Base-by-base conservation (phyloP, 352 stramenopile species). In the Globisporangium lucens region DNA sequence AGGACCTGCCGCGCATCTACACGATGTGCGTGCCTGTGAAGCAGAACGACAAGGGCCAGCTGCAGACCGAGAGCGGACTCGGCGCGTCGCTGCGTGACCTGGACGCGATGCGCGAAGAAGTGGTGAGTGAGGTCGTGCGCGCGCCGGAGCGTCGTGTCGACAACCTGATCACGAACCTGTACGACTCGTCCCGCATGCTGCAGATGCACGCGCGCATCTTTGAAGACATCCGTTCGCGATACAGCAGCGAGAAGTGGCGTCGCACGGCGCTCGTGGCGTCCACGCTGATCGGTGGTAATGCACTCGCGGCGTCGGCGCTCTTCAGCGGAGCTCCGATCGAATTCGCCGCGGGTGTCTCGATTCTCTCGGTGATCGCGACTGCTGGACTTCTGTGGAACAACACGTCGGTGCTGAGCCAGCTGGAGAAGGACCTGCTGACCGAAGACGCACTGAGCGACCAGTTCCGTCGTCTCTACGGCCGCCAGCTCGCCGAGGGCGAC, bases 91-190 rank as follows among this genome's bases (percentile, higher is more conserved):
- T 99, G 63, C 85, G 92, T 12, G 97, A 99, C 75, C 81, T 99
- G 29, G 87, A 99, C 66, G 86, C 93, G 22, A 99, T 96, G 67
- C 89, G 97, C 20, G 90, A 99, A 56, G 97, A 99, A 70, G 97
- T 99, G 20, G 87, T 99, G n/a, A 89, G 89, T 27, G 97, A 99
- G 78, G 97, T 99, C 38, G 87, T 99, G 71, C 96, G 98, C 64
- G 97, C 98, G 3, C 98, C 98, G 0, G 96, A 98, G 63, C 88
- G 94, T n/a, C 95, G 98, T 6, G 94, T 99, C 27, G 98, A 99
- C 79, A 99, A 99, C 83, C 87, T 99, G 57, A 99, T 99, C 75
- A 99, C 97, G n/a, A 95, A 98, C 64, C 80, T 99, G 30, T 98
- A 98, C 71, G 87, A 96, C 72, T 90, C 84, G 66, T 88, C 86